These are phyloP conservation scores for Ganoderma resinaceum DNA, from an alignment of 1,284 basidiomycete species.

Conservation along the genomic window DNA sequence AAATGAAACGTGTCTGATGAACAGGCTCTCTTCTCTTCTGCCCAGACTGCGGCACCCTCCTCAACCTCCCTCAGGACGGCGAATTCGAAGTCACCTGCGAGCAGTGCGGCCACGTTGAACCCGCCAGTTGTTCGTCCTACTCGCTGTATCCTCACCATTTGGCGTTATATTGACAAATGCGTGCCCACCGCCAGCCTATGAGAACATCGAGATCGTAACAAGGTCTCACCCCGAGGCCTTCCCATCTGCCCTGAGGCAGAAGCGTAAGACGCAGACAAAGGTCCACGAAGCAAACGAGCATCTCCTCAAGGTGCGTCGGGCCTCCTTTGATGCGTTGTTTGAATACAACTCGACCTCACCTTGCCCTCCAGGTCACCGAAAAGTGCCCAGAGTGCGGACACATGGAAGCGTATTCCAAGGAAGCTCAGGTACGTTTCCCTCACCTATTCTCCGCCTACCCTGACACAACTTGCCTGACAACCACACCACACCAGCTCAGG, in stretches of 20 bases:
- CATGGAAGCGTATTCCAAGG: constrained; percentile 79
- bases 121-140: constrained; percentile 78
- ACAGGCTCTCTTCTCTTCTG: constrained; percentile 93
- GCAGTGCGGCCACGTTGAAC: constrained; percentile 88
- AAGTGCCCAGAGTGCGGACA: constrained; percentile 93
- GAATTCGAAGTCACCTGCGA: constrained; percentile 84
- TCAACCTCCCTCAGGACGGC: constrained; percentile 84
- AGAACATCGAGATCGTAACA: constrained; percentile 91
- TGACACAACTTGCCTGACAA: background rate
- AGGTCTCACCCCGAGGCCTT: constrained; percentile 94
- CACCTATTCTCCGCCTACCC: background rate
- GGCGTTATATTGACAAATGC: constrained; percentile 9
- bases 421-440: constrained; percentile 66
- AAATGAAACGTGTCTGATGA: background rate
- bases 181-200: constrained; percentile 74
- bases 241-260: constrained; percentile 87
- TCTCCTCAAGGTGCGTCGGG: constrained; percentile 66
- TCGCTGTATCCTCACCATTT: background rate
- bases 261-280: constrained; percentile 91
- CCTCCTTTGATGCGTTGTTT: background rate
- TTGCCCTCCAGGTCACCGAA: constrained; percentile 76
- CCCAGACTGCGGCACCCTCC: constrained; percentile 89
- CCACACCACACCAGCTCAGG: constrained; percentile 65
- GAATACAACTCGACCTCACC: background rate
- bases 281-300: constrained; percentile 78